Percentiles rank a stretch among this genome's conserved stretches.
These are phyloP conservation scores for Candolleomyces eurysporus DNA, from an alignment of 768 basidiomycete species.

Conservation along the genomic window DNA sequence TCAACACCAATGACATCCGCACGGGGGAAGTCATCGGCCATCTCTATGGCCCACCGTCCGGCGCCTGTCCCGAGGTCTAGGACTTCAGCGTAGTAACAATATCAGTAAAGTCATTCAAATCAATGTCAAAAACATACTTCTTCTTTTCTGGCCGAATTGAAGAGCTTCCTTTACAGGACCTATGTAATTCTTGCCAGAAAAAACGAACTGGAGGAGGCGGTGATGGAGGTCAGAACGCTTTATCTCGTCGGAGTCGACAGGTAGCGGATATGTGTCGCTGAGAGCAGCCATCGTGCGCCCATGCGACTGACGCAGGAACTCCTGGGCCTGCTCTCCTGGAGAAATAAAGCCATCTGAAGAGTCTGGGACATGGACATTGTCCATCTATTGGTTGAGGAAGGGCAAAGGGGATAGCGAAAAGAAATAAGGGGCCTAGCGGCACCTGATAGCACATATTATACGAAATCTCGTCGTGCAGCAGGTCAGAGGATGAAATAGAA, in stretches of 20 bases:
- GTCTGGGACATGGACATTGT: not conserved
- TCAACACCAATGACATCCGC: constrained; percentile 70
- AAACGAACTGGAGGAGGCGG: constrained; percentile 64
- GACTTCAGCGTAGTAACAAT: constrained; percentile 28
- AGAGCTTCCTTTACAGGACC: constrained; percentile 63
- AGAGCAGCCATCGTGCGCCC: constrained; percentile 55
- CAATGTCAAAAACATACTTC: constrained; percentile 26
- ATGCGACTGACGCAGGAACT: constrained; percentile 53
- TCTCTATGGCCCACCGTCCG: constrained; percentile 68
- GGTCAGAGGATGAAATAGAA: not conserved
- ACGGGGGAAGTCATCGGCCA: constrained; percentile 69
- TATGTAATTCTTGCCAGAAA: constrained; percentile 60
- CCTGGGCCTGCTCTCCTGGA: constrained; percentile 34
- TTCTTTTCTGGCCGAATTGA: constrained; percentile 45
- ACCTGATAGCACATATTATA: not conserved
- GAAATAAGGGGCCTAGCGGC: not conserved
- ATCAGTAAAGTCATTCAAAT: not conserved
- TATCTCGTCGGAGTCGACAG: constrained; percentile 65
- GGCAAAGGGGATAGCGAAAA: not conserved
- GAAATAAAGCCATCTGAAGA: not conserved
- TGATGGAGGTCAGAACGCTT: constrained; percentile 66
- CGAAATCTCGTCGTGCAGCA: not conserved
- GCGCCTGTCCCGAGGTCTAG: constrained; percentile 71
- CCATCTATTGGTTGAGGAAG: not conserved
- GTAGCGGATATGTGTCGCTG: constrained; percentile 58